Conservation (phyloP, 169 alveolate species). For the Plasmodium knowlesi region DNA sequence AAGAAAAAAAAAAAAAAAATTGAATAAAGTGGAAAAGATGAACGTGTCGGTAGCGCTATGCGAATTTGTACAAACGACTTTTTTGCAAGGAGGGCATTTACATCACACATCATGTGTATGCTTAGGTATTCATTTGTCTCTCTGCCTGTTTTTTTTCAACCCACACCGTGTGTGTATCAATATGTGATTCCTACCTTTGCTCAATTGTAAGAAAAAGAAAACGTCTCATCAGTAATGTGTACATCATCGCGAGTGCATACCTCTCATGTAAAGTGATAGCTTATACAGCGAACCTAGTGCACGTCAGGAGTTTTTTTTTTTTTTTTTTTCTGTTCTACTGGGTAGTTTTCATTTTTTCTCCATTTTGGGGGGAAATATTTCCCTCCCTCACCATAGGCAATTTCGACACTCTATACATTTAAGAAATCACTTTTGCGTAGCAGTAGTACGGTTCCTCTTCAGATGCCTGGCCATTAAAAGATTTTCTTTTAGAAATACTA, state of each 20-base stretch:
- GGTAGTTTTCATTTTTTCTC: background rate
- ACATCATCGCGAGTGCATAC: background rate
- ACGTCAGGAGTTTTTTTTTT: background rate
- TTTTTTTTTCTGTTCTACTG: background rate
- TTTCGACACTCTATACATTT: background rate
- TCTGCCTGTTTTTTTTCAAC: background rate
- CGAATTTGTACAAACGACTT: background rate
- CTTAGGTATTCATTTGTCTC: background rate
- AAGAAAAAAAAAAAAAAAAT: background rate
- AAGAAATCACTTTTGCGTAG: background rate
- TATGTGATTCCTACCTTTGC: background rate
- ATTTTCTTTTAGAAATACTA: background rate
- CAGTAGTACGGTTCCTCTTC: background rate
- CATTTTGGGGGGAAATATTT: background rate
- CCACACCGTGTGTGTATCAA: background rate
- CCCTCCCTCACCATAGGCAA: background rate
- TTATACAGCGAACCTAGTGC: background rate
- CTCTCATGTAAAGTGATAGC: background rate
- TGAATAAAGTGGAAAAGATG: background rate
- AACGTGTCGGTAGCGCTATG: background rate
- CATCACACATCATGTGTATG: background rate
- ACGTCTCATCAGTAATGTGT: background rate
- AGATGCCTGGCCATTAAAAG: background rate
- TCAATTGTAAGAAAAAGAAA: background rate
- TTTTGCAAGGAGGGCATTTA: background rate